Evolutionary conservation across 345 rosid species (phyloP), one percentile per base, ranked within the genome.

Genomic region (Pelargonium nanum): DNA sequence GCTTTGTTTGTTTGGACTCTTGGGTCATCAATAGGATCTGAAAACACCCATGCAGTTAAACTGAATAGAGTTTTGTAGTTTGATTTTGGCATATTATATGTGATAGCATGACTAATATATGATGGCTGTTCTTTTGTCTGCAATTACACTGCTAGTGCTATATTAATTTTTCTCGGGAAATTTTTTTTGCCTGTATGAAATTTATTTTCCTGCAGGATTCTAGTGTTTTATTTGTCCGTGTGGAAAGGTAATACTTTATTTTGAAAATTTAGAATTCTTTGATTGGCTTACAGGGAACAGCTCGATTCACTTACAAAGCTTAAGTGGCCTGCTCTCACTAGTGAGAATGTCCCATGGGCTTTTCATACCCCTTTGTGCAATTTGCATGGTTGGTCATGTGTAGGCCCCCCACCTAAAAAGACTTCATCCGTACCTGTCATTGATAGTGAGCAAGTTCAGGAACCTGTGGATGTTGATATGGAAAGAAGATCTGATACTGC

Each of bases 251-350:
- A 40, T 57, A 40, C 59, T 53, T 57, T 56, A 57, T 64, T 69
- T 75, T 72, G 78, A 73, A 77, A 74, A 67, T 64, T 66, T 65
- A 82, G 75, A 65, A 60, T 73, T 74, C 32, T 81, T 86, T 75
- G 59, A 62, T 74, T 86, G 86, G 75, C 71, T 78, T 83, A 75
- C 94, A 89, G 99, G 94, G 91, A 89, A 68, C 99, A 87, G 84
- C 88, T 89, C 70, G 88, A 83, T 73, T 77, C 84, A 67, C 96
- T 87, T 70, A 63, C 44, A 77, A 83, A 85, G 88, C 87, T 77
- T 60, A 80, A 83, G 63, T 83, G 94, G 85, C 96, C 97, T 68
- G 57, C 74, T 54, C 69, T 87, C 73, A 76, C 68, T 59, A 77
- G 81, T 78, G 78, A 75, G 78, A 76, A 72, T 13, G 84, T 84